These are phyloP conservation scores for Trichoderma orchidacearum DNA, from an alignment of 495 filamentous ascomycete species.

Conservation along the genomic window DNA sequence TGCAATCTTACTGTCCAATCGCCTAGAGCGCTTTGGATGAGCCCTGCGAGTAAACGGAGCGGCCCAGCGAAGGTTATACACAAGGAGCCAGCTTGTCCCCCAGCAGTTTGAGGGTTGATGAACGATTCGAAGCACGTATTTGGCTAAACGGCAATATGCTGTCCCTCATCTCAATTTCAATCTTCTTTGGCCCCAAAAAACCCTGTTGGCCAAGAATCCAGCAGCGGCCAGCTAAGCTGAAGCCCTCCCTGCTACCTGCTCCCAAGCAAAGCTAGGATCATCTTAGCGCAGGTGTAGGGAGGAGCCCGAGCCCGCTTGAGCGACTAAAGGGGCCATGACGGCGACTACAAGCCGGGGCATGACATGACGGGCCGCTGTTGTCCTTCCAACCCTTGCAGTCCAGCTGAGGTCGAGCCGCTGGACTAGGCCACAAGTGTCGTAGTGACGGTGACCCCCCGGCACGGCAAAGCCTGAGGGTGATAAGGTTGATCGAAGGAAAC, in stretches of 20 bases:
- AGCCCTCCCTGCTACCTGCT: too few species aligned
- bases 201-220: too few species aligned
- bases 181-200: too few species aligned
- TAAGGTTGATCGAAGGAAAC: background rate
- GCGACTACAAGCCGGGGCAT: background rate
- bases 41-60: too few species aligned
- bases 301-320: background rate
- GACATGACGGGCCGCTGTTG: background rate
- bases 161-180: too few species aligned
- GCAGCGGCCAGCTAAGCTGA: background rate
- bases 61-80: too few species aligned
- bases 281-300: background rate
- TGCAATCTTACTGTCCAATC: too few species aligned
- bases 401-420: background rate
- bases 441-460: background rate
- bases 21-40: too few species aligned
- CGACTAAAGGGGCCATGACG: background rate
- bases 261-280: background rate
- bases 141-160: too few species aligned
- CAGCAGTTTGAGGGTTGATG: too few species aligned
- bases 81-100: too few species aligned
- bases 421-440: background rate
- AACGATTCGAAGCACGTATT: too few species aligned
- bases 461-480: background rate
- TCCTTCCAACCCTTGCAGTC: background rate